A percentile compares a stretch with the other conserved stretches of the same genome.
phyloP scores from a whole-genome alignment of 805 yeast species.

The Suhomyces pyralidae region DNA sequence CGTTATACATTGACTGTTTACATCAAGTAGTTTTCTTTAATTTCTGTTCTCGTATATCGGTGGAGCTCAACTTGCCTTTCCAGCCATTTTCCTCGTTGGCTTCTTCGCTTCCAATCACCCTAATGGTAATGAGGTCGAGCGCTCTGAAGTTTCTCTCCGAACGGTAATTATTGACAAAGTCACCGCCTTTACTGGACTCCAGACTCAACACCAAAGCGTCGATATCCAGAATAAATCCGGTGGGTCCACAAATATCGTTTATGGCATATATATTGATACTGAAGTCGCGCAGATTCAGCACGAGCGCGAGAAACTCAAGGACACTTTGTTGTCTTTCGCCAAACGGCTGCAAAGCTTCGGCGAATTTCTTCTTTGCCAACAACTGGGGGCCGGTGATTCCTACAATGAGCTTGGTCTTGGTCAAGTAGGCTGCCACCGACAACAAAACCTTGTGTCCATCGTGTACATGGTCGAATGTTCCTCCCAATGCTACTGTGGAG shows the following conservation, averaged over 20 bases:
- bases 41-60: constrained; percentile 55
- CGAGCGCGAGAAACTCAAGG: constrained; percentile 40
- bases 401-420: constrained; percentile 56
- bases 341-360: constrained; percentile 60
- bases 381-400: constrained; percentile 82
- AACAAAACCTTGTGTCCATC: constrained; percentile 90
- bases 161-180: constrained; percentile 65
- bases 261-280: constrained; percentile 57
- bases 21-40: not conserved
- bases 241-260: constrained; percentile 91
- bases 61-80: constrained; percentile 80
- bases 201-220: constrained; percentile 78
- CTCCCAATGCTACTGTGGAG: constrained; percentile 70
- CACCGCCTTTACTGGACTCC: constrained; percentile 78
- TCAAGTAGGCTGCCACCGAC: constrained; percentile 64
- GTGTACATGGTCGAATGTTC: constrained; percentile 95
- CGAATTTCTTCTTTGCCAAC: constrained; percentile 69
- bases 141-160: constrained; percentile 49
- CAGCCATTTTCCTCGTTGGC: constrained; percentile 39
- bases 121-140: constrained; percentile 37
- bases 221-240: constrained; percentile 69
- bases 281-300: constrained; percentile 28
- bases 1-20: not conserved
- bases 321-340: constrained; percentile 49
- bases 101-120: constrained; percentile 56